phyloP scores from a whole-genome alignment of 2,329 filamentous ascomycete species.

The Penicillium frequentans region DNA sequence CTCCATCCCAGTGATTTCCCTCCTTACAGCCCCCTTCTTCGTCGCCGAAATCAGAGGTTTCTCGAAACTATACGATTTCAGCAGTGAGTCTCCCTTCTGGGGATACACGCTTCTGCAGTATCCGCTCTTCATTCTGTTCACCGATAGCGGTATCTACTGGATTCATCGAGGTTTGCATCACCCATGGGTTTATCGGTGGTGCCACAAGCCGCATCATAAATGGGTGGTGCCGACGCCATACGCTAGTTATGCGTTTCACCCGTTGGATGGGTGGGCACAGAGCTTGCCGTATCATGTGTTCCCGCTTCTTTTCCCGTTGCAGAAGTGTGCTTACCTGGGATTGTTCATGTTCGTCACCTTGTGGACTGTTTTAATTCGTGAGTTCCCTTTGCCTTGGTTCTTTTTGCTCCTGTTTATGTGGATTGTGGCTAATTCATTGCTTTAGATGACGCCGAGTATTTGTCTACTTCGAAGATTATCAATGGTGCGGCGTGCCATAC shows the following conservation, averaged over 20 bases:
- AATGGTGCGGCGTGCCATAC: slow-evolving; percentile 89
- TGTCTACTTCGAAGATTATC: slow-evolving; percentile 79
- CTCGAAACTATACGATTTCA: slow-evolving; percentile 79
- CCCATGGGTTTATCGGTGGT: slow-evolving; percentile 73
- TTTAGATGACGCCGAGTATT: slow-evolving; percentile 81
- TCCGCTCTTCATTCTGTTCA: slow-evolving; percentile 82
- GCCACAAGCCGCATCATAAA: slow-evolving; percentile 98
- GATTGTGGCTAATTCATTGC: not conserved
- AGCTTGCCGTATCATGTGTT: slow-evolving; percentile 89
- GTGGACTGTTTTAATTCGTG: slow-evolving; percentile 86
- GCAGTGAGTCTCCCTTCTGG: slow-evolving; percentile 68
- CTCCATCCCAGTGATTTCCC: slow-evolving; percentile 76
- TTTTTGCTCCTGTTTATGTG: not conserved
- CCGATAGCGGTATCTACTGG: slow-evolving; percentile 86
- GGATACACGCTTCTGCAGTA: slow-evolving; percentile 82
- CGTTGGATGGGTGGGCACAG: slow-evolving; percentile 84
- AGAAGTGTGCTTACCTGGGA: slow-evolving; percentile 81
- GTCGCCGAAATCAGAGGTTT: slow-evolving; percentile 78
- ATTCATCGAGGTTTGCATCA: slow-evolving; percentile 84
- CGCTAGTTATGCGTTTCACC: slow-evolving; percentile 91
- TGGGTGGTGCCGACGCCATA: slow-evolving; percentile 98
- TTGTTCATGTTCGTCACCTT: slow-evolving; percentile 91
- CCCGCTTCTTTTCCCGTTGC: slow-evolving; percentile 85
- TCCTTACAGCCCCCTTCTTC: slow-evolving; percentile 80
- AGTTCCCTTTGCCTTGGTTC: slow-evolving; percentile 11